These are phyloP conservation scores for Monosporascus sp. DNA, from an alignment of 2,329 filamentous ascomycete genomes.

Conservation along the genomic window DNA sequence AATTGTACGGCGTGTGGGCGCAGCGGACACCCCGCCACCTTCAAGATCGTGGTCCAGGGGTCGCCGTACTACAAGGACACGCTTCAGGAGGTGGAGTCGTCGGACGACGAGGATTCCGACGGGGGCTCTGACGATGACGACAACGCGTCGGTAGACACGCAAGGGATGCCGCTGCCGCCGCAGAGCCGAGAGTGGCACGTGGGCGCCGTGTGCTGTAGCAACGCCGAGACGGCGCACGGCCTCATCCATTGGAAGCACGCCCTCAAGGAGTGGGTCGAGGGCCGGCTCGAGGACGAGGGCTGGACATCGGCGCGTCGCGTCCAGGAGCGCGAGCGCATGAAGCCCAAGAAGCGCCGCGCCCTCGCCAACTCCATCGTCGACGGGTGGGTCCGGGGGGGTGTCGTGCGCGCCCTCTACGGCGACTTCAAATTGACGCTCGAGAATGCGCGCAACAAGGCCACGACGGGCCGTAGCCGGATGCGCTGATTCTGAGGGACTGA, in stretches of 20 bases:
- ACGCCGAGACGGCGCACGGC: slow-evolving; percentile 64
- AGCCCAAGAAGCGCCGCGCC: slow-evolving; percentile 51
- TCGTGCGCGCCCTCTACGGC: slow-evolving; percentile 56
- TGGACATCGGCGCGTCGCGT: slow-evolving; percentile 54
- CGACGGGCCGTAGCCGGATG: slow-evolving; percentile 17
- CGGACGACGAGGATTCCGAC: slow-evolving; percentile 24
- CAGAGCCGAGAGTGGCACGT: slow-evolving; percentile 36
- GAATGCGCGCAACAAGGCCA: slow-evolving; percentile 44
- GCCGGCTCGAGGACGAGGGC: slow-evolving; percentile 53
- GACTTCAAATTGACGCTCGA: slow-evolving; percentile 62
- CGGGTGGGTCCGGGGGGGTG: slow-evolving; percentile 53
- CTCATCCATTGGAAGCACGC: slow-evolving; percentile 72
- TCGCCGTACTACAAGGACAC: slow-evolving; percentile 61
- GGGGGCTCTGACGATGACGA: slow-evolving; percentile 25
- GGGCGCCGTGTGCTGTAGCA: slow-evolving; percentile 36
- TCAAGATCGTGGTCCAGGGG: slow-evolving; percentile 57
- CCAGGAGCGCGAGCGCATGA: slow-evolving; percentile 56
- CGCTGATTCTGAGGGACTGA: slow-evolving; percentile 2
- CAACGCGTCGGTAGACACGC: slow-evolving; percentile 32
- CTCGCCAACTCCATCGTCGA: slow-evolving; percentile 61
- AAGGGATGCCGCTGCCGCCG: slow-evolving; percentile 30
- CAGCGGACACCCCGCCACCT: slow-evolving; percentile 62
- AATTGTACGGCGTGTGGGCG: slow-evolving; percentile 69
- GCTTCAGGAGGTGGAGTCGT: slow-evolving; percentile 55
- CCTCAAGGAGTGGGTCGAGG: slow-evolving; percentile 67